Evolutionary conservation across 257 asterid species (phyloP).

Genomic region (Scutellaria minor): DNA sequence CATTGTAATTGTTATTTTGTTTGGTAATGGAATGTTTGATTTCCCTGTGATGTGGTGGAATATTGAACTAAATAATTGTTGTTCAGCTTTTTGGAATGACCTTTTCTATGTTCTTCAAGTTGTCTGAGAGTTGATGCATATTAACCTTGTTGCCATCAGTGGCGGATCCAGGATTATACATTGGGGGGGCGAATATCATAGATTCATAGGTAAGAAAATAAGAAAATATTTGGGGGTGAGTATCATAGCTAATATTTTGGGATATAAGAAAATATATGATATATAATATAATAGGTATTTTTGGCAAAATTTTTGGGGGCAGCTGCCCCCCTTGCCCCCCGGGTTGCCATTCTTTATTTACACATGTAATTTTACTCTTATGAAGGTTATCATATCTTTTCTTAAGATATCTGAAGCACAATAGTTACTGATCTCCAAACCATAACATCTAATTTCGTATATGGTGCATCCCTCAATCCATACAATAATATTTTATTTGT

Average conservation of each 20-base stretch:
- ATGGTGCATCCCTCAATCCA: no score
- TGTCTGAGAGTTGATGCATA: conserved; percentile 25
- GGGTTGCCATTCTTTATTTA: conserved; percentile 1
- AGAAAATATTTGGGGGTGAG: no score
- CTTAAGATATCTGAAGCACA: conserved; percentile 1
- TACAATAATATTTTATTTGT: no score
- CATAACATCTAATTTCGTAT: no score
- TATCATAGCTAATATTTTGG: no score
- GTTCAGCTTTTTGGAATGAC: conserved; percentile 17
- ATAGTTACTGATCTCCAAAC: neutral
- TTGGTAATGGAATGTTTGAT: conserved; percentile 2
- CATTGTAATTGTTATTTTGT: neutral
- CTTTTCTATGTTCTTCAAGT: conserved; percentile 12
- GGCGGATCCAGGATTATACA: no score
- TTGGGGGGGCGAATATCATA: no score
- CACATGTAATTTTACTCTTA: neutral
- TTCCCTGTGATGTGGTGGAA: conserved; percentile 11
- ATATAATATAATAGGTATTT: no score
- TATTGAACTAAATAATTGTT: neutral
- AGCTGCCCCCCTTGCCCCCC: no score
- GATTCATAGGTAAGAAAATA: no score
- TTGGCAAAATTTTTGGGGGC: no score
- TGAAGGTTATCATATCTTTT: neutral
- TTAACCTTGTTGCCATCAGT: conserved; percentile 2
- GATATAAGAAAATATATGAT: no score